These are phyloP conservation scores for Aspergillus terreus DNA, from an alignment of 2,329 filamentous ascomycete genomes.

Conservation along the genomic window DNA sequence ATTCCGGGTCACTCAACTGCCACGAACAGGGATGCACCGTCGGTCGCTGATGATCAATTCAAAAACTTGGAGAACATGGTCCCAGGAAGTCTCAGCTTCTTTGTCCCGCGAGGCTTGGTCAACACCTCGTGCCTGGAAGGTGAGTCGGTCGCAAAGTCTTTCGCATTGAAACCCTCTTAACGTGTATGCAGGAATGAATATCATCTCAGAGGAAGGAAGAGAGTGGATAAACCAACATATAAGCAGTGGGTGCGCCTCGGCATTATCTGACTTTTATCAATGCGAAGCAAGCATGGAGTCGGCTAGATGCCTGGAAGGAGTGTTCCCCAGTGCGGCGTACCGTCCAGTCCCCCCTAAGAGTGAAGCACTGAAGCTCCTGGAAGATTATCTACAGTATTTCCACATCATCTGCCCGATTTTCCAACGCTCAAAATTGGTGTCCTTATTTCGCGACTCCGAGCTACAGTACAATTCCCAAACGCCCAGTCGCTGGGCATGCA, in stretches of 20 bases:
- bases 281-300: neutral
- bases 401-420: conserved; percentile 12
- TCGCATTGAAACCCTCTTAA: too few relatives aligned
- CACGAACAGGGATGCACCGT: too few relatives aligned
- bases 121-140: too few relatives aligned
- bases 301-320: neutral
- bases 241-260: too few relatives aligned
- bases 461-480: conserved; percentile 1
- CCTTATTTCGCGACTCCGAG: conserved; percentile 7
- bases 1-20: too few relatives aligned
- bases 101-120: too few relatives aligned
- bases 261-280: neutral
- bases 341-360: conserved; percentile 11
- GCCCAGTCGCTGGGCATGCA: conserved; percentile 13
- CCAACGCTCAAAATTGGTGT: conserved; percentile 7
- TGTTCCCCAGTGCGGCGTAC: conserved; percentile 7
- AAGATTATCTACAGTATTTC: conserved; percentile 12
- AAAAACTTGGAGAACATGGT: neutral
- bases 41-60: too few relatives aligned
- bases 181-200: too few relatives aligned
- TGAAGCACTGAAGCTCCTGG: conserved; percentile 7
- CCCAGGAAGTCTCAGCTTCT: too few relatives aligned
- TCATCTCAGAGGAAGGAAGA: too few relatives aligned
- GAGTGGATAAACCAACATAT: too few relatives aligned
- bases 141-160: too few relatives aligned